Percentiles rank a stretch among this genome's conserved stretches.
phyloP scores from a whole-genome alignment of 345 rosid species.

The Salix exigua region DNA sequence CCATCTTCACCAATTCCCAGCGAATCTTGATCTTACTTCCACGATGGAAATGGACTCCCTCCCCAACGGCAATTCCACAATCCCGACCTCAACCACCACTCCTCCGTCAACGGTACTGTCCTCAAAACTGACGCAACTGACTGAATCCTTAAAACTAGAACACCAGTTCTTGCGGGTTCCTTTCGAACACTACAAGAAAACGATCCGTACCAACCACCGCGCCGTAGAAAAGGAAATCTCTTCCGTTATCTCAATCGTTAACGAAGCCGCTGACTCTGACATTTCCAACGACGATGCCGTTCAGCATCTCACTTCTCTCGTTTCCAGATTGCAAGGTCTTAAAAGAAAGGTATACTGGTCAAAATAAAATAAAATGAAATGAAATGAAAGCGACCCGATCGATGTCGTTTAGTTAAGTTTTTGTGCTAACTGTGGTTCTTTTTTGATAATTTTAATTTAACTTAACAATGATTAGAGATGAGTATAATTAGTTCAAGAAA shows the following conservation, averaged over 20 bases:
- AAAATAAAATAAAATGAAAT: not conserved
- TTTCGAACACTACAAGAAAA: conserved; percentile 92
- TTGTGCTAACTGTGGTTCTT: not conserved
- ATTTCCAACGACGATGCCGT: conserved; percentile 66
- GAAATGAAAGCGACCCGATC: not conserved
- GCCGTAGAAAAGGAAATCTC: conserved; percentile 74
- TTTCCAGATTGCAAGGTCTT: conserved; percentile 90
- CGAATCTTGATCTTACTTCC: not conserved
- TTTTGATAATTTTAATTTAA: not conserved
- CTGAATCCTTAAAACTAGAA: conserved; percentile 84
- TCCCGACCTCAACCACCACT: conserved; percentile 18
- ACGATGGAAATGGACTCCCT: conserved; percentile 27
- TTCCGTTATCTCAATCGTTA: conserved; percentile 58
- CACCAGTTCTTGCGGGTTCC: conserved; percentile 94
- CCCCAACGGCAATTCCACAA: conserved; percentile 31
- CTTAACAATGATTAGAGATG: too few species aligned
- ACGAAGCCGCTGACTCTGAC: conserved; percentile 53
- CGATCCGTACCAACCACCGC: conserved; percentile 85
- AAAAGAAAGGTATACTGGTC: conserved; percentile 63
- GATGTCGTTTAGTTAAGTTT: not conserved
- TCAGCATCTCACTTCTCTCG: conserved; percentile 66
- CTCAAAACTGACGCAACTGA: conserved; percentile 52
- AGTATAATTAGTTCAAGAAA: not conserved
- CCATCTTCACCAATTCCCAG: not conserved
- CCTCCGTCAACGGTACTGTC: conserved; percentile 21